Evolutionary conservation across 2,329 filamentous ascomycete species (phyloP), one percentile per base, ranked within the genome.

Genomic region (Colletotrichum lupini): DNA sequence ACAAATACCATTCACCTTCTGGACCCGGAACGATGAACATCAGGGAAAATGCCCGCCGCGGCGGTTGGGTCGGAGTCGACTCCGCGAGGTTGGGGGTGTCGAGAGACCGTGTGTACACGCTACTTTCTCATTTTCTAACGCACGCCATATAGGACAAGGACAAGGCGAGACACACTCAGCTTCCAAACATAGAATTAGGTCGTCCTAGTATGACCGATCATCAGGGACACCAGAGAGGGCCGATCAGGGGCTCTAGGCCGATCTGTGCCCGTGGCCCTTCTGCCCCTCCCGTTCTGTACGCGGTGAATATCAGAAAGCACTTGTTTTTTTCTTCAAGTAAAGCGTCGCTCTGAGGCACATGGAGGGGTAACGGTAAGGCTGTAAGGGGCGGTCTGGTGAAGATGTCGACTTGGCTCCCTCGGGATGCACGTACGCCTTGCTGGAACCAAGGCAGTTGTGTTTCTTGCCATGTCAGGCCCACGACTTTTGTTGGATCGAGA

Each of bases 221-320:
- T 65, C 67, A 70, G 70, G 60, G 35, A 42, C 67, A 30, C 32
- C 60, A 52, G n/a, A 62, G 7, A 30, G 19, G 57, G 69, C n/a
- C 42, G 66, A 69, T 72, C 65, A 64, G 69, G 65, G 66, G 66
- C 69, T 46, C 32, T 22, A 49, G 22, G 58, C 16, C 52, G 69
- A 69, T 72, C 59, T 53, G 53, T 28, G 57, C 30, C n/a, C 49
- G 35, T 63, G 24, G 9, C 61, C 19, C 12, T 22, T 19, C 52
- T 35, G 30, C 49, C 52, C 49, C 49, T 62, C 57, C 22, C 37
- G 28, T 30, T 58, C 4, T 37, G 26, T 19, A 16, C 12, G 12
- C 9, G 5, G 52, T 24, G 28, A 28, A 28, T 16, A 12, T 30
- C 28, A 19, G 19, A 49, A 62, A 28, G 49, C 32, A 35, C 32